phyloP scores from a whole-genome alignment of 1,139 yeast genomes.

The Kodamaea alishanica region DNA sequence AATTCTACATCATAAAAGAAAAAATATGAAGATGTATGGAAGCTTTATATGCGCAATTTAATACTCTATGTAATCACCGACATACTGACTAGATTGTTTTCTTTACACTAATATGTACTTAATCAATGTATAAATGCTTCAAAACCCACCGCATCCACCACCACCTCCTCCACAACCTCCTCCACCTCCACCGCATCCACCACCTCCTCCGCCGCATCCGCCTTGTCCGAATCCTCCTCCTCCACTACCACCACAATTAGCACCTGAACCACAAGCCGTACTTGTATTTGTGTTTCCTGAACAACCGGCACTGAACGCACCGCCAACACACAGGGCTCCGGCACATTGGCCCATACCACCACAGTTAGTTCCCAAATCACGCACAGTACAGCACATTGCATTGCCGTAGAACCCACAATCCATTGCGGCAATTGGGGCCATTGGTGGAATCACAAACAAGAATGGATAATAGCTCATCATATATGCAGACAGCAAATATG shows the following conservation, averaged over 20 bases:
- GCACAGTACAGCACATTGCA: slow-evolving; percentile 12
- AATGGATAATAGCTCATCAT: slow-evolving; percentile 6
- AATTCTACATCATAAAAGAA: not conserved
- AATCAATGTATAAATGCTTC: slow-evolving; percentile 2
- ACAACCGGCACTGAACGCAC: too few species aligned
- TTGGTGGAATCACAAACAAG: slow-evolving; percentile 13
- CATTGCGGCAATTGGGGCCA: slow-evolving; percentile 6
- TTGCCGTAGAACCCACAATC: slow-evolving; percentile 10
- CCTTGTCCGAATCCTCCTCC: too few species aligned
- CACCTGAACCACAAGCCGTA: not conserved
- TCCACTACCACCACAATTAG: slow-evolving; percentile 1
- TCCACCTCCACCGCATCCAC: slow-evolving; percentile 5
- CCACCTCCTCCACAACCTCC: too few species aligned
- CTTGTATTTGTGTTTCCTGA: too few species aligned
- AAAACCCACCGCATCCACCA: slow-evolving; percentile 7
- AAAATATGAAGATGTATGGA: not conserved
- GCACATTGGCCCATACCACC: too few species aligned
- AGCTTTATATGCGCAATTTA: not conserved
- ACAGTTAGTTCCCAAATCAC: slow-evolving; percentile 12
- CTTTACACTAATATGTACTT: too few species aligned
- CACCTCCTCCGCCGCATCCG: slow-evolving; percentile 3
- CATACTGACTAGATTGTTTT: slow-evolving; percentile 4
- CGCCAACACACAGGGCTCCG: too few species aligned
- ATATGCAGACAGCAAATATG: too few species aligned
- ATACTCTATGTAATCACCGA: slow-evolving; percentile 1